Evolutionary conservation across 257 asterid genomes (phyloP).

Genomic region (Ligustrum vulgare): DNA sequence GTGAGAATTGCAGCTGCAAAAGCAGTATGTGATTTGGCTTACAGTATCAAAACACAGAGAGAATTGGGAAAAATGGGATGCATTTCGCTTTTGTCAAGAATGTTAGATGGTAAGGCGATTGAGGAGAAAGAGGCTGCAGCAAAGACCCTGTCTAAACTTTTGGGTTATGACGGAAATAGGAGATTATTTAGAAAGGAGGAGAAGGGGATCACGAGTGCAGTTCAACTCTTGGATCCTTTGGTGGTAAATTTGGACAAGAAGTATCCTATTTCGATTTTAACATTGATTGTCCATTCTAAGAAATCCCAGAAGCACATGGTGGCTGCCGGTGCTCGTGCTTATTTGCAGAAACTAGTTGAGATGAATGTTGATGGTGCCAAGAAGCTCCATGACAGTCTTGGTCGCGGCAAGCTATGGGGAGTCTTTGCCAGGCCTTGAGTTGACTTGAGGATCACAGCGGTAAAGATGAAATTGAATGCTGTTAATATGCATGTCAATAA

Average conservation of each 20-base stretch:
- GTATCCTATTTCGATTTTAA: conserved; percentile 42
- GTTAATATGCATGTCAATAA: conserved; percentile 36
- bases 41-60: conserved; percentile 51
- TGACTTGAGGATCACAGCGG: conserved; percentile 22
- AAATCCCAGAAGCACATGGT: conserved; percentile 73
- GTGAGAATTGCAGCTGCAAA: conserved; percentile 68
- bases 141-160: conserved; percentile 45
- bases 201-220: conserved; percentile 53
- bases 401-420: conserved; percentile 74
- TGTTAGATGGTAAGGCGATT: conserved; percentile 70
- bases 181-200: conserved; percentile 71
- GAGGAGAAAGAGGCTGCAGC: conserved; percentile 82
- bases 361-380: conserved; percentile 69
- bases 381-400: conserved; percentile 68
- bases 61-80: conserved; percentile 82
- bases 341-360: conserved; percentile 70
- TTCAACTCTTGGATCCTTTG: conserved; percentile 58
- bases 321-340: conserved; percentile 56
- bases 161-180: conserved; percentile 55
- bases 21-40: conserved; percentile 54
- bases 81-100: conserved; percentile 48
- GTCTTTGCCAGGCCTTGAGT: conserved; percentile 48
- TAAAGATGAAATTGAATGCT: conserved; percentile 2
- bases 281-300: conserved; percentile 55
- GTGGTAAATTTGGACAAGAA: conserved; percentile 49